These are phyloP conservation scores for Arctostaphylos glauca DNA, from an alignment of 148 eudicot species.

Conservation along the genomic window DNA sequence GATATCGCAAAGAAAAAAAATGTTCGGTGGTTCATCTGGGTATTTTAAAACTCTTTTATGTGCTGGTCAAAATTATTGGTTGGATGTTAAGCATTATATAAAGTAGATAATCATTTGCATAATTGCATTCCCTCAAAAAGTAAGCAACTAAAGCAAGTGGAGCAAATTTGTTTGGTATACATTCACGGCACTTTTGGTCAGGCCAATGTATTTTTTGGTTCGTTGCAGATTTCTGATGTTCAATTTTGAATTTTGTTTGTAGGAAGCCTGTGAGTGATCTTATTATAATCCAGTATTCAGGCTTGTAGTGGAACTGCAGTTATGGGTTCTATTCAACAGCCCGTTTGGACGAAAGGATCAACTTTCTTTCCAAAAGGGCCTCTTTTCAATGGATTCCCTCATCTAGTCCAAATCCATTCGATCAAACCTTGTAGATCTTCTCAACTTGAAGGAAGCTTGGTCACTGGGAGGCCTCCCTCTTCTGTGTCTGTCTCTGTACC, in stretches of 20 bases:
- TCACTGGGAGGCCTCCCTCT: slow-evolving; percentile 45
- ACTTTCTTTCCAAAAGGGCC: slow-evolving; percentile 26
- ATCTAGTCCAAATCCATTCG: slow-evolving; percentile 28
- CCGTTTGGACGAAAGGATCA: slow-evolving; percentile 34
- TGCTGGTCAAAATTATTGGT: neutral
- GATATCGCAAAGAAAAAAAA: slow-evolving; percentile 1
- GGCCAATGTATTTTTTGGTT: neutral
- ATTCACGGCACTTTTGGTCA: neutral
- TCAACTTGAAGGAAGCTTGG: slow-evolving; percentile 51
- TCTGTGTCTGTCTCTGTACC: slow-evolving; percentile 41
- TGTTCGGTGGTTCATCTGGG: neutral
- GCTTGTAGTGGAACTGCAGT: slow-evolving; percentile 40
- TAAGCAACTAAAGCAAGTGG: too few relatives aligned
- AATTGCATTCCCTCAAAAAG: neutral
- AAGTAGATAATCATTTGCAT: neutral
- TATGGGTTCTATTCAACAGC: slow-evolving; percentile 60
- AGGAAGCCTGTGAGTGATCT: slow-evolving; percentile 1
- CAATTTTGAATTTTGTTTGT: neutral
- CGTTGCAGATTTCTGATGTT: neutral
- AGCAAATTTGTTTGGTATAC: neutral
- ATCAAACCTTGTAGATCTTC: slow-evolving; percentile 38
- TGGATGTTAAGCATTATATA: neutral
- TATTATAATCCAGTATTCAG: slow-evolving; percentile 37
- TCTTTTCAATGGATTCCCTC: slow-evolving; percentile 15
- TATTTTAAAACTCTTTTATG: neutral